These are phyloP conservation scores for Solanum sparsipilum DNA, from an alignment of 257 asterid species.

Conservation along the genomic window DNA sequence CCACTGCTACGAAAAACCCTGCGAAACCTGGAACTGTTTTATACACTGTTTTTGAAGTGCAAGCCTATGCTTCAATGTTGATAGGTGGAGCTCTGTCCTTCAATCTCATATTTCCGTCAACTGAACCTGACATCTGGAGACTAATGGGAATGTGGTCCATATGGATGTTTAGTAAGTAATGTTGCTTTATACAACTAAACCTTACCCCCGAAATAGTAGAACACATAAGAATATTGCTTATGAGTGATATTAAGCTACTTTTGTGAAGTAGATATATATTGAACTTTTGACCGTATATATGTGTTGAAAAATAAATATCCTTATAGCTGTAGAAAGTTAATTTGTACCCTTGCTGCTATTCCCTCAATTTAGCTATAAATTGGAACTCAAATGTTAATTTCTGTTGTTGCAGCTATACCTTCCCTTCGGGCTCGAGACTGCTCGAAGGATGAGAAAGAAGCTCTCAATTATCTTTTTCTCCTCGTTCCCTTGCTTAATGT, in stretches of 20 bases:
- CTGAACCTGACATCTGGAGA: slow-evolving; percentile 92
- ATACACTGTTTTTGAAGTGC: slow-evolving; percentile 84
- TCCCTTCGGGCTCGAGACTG: slow-evolving; percentile 96
- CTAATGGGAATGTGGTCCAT: slow-evolving; percentile 98
- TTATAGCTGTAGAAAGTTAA: not conserved
- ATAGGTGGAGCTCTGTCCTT: slow-evolving; percentile 87
- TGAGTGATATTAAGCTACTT: not conserved
- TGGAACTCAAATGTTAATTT: not conserved
- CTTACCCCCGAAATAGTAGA: not conserved
- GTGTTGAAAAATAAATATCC: not conserved
- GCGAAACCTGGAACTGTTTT: slow-evolving; percentile 71
- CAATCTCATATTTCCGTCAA: slow-evolving; percentile 81
- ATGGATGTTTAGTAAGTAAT: slow-evolving; percentile 95
- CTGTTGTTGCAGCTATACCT: slow-evolving; percentile 66
- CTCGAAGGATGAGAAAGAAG: slow-evolving; percentile 95
- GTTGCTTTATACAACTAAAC: not conserved
- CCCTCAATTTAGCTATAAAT: not conserved
- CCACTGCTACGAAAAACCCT: slow-evolving; percentile 76
- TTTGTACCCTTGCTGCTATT: not conserved
- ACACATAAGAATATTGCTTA: not conserved
- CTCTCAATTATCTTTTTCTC: slow-evolving; percentile 80
- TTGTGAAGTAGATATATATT: not conserved
- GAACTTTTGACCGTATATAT: too few species aligned
- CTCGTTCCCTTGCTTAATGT: slow-evolving; percentile 72
- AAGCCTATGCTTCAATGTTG: slow-evolving; percentile 60